phyloP scores from a whole-genome alignment of 2,329 filamentous ascomycete genomes.

The Claviceps sp. region DNA sequence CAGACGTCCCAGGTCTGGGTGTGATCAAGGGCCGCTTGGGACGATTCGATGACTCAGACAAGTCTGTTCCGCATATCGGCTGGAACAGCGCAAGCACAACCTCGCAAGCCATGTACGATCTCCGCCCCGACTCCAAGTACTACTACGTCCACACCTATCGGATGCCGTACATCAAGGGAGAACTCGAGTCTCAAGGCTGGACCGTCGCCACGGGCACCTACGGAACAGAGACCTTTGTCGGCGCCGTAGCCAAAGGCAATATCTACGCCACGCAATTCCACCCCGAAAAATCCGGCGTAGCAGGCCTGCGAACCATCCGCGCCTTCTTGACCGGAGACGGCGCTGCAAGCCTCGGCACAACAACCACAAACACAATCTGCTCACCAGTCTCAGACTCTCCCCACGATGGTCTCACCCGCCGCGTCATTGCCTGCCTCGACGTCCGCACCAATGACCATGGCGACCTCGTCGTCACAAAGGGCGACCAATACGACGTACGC shows the following conservation, averaged over 20 bases:
- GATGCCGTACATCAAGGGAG: constrained; percentile 57
- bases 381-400: constrained; percentile 11
- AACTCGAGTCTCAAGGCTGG: constrained; percentile 75
- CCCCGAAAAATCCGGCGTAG: constrained; percentile 89
- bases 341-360: constrained; percentile 32
- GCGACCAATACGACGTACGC: constrained; percentile 95
- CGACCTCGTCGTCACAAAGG: constrained; percentile 94
- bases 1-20: constrained; percentile 58
- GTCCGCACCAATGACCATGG: constrained; percentile 89
- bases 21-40: constrained; percentile 57
- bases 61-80: constrained; percentile 96
- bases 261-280: constrained; percentile 92
- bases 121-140: constrained; percentile 78
- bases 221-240: constrained; percentile 79
- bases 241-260: constrained; percentile 75
- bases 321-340: constrained; percentile 71
- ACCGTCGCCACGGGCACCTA: constrained; percentile 83
- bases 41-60: constrained; percentile 63
- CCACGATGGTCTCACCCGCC: constrained; percentile 66
- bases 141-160: constrained; percentile 98
- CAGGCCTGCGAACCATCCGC: constrained; percentile 69
- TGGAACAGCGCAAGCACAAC: constrained; percentile 81
- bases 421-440: constrained; percentile 91
- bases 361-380: not conserved
- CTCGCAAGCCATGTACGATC: constrained; percentile 53